These are phyloP conservation scores for Kwoniella newhampshirensis DNA, from an alignment of 768 basidiomycete species.

Conservation along the genomic window DNA sequence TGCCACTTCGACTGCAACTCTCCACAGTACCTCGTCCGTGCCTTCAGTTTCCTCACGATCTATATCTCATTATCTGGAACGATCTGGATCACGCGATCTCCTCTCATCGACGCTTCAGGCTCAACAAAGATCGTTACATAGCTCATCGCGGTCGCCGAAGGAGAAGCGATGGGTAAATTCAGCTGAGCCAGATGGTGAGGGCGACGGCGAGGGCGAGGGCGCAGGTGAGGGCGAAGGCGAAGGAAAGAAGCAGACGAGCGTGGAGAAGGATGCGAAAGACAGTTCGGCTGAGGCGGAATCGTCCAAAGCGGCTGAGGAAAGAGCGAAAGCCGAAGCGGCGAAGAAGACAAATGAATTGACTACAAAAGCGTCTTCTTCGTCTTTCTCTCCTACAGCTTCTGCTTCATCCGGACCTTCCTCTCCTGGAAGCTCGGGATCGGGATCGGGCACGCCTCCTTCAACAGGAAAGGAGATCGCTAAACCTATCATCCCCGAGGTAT, in stretches of 20 bases:
- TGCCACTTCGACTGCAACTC: conserved; percentile 11
- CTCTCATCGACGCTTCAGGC: not conserved
- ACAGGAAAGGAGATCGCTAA: conserved; percentile 58
- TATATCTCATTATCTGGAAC: conserved; percentile 9
- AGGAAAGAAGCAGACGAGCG: conserved; percentile 16
- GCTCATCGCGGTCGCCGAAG: conserved; percentile 18
- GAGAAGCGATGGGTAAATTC: conserved; percentile 33
- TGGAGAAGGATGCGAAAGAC: conserved; percentile 3
- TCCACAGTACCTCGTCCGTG: not conserved
- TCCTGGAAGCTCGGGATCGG: conserved; percentile 18
- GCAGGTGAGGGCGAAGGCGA: conserved; percentile 14
- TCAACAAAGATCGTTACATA: conserved; percentile 19
- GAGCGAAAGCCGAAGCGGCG: conserved; percentile 21
- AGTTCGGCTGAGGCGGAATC: conserved; percentile 22
- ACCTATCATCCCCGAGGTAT: conserved; percentile 81
- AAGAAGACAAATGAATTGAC: conserved; percentile 6
- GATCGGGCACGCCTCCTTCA: conserved; percentile 15
- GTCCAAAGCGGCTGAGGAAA: conserved; percentile 30
- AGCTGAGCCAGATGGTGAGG: conserved; percentile 12
- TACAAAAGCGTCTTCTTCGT: conserved; percentile 9
- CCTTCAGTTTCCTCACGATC: conserved; percentile 4
- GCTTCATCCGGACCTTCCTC: conserved; percentile 13
- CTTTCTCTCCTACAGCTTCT: conserved; percentile 14
- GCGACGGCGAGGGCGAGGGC: conserved; percentile 14
- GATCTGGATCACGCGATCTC: not conserved